Evolutionary conservation across 192 early-diverging fungal genomes (phyloP), one percentile per base, ranked within the genome.

Genomic region (Spizellomyces sp.): DNA sequence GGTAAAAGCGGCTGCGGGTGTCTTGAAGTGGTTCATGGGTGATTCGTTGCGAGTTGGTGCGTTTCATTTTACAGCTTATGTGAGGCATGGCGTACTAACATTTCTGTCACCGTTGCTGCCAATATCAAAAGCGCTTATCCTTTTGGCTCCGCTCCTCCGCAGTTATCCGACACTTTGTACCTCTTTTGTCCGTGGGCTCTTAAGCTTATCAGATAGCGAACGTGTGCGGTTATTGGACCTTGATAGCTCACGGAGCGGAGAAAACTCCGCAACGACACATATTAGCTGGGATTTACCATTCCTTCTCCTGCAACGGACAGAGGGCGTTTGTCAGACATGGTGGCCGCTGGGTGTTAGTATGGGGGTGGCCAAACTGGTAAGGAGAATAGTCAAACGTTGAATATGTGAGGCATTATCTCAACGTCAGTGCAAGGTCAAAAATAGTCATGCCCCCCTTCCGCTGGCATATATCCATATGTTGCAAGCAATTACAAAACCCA

Each of bases 301-400:
- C 17, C 50, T 54, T 12, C 50, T 54, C 50, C 50, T 2, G 0
- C 12, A 12, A 48, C 48, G 57, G 45, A 44, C 21, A 17, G 55
- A 60, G 44, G n/a, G 63, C 10, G 10, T 75, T 6, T 21, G 50
- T 1, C 57, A 78, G 19, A 46, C 19, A 4, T 76, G 70, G 75
- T 75, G 42, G 54, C 62, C 67, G 9, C 77, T 78, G 48, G 76
- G 76, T n/a, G 54, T 77, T 9, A 65, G n/a, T 4, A 77, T 77
- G 70, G 76, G 76, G 1, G 45, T 73, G 9, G 56, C 61, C 15
- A 12, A 58, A 50, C 14, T 57, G 47, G 76, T 77, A 67, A 66
- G 61, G 10, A 15, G 12, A 60, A 19, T 54, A 19, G 12, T 0
- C 4, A 54, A n/a, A 54, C 1, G 0, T 54, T 54, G 12, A 12